These are phyloP conservation scores for Rhazya stricta DNA, from an alignment of 257 asterid genomes.

Conservation along the genomic window DNA sequence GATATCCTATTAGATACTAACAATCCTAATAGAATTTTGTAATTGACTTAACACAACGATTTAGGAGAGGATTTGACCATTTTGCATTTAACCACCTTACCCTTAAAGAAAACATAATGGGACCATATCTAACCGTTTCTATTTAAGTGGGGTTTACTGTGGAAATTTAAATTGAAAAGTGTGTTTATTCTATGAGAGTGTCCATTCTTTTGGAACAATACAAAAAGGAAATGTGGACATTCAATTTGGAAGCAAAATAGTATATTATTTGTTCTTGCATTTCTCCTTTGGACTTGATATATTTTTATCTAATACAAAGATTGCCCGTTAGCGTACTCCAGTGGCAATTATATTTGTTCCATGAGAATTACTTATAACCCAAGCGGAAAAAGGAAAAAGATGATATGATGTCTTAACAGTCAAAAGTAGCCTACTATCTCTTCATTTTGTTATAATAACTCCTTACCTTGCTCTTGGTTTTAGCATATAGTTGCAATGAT, in stretches of 20 bases:
- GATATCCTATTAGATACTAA: neutral
- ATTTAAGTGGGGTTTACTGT: neutral
- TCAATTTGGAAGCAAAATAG: neutral
- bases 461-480: neutral
- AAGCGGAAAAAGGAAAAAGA: no score
- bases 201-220: neutral
- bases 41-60: neutral
- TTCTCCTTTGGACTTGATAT: no score
- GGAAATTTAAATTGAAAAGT: neutral
- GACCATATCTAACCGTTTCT: neutral
- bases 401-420: no score
- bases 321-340: no score
- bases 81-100: neutral
- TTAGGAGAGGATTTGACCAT: neutral
- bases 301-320: no score
- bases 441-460: neutral
- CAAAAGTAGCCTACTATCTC: neutral
- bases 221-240: neutral
- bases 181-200: neutral
- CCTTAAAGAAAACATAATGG: neutral
- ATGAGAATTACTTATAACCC: no score
- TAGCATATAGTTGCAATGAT: neutral
- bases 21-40: neutral
- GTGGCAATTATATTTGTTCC: no score
- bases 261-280: no score